Evolutionary conservation across 192 early-diverging fungal genomes (phyloP).

Genomic region (Backusella tarrabulga): DNA sequence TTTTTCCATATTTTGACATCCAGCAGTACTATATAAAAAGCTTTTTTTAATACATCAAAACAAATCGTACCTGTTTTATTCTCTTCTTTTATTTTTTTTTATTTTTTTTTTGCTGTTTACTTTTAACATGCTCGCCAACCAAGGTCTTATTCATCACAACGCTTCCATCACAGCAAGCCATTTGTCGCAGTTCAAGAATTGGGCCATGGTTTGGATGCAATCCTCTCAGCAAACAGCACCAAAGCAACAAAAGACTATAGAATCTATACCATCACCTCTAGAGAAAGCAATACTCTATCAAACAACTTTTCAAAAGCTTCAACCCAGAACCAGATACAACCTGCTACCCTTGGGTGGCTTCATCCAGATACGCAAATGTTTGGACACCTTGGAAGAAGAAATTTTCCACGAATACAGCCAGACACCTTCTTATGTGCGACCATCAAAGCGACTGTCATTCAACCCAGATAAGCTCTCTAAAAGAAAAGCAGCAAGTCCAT

Average conservation of each 20-base stretch:
- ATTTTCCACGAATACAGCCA: not conserved
- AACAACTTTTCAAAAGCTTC: constrained; percentile 14
- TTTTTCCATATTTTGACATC: constrained; percentile 10
- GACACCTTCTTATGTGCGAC: not conserved
- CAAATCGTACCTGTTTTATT: not conserved
- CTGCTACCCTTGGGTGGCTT: not conserved
- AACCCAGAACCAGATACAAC: not conserved
- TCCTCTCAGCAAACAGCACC: not conserved
- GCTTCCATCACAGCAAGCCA: not conserved
- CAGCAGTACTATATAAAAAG: not conserved
- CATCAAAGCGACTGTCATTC: not conserved
- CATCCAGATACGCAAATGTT: constrained; percentile 7
- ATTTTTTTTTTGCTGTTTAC: not conserved
- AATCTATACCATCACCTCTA: not conserved
- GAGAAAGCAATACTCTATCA: not conserved
- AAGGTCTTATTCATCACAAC: not conserved
- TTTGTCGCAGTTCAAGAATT: constrained; percentile 6
- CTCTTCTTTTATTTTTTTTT: not conserved
- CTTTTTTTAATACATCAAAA: not conserved
- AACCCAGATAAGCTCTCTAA: not conserved
- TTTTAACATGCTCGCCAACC: not conserved
- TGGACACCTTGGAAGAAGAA: not conserved
- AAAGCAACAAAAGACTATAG: not conserved
- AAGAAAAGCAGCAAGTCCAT: not conserved
- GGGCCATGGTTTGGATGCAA: constrained; percentile 10